Evolutionary conservation across 2,329 filamentous ascomycete species (phyloP), one percentile per base, ranked within the genome.

Genomic region (Colletotrichum viniferum): DNA sequence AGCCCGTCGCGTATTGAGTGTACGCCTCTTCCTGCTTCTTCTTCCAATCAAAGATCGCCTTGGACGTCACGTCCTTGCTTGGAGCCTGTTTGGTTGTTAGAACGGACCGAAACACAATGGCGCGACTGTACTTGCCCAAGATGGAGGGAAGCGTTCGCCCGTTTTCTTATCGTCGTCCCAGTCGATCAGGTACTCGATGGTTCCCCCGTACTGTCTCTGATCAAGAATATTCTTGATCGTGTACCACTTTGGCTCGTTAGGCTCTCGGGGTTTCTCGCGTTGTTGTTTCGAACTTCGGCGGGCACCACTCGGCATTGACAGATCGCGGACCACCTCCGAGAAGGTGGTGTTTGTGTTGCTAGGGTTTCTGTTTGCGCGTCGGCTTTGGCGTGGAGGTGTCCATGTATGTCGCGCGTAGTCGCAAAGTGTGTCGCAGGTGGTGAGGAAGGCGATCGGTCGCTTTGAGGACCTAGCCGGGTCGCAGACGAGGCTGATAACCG

Each of bases 111-210:
- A 26, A 24, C 28, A 38, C 60, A 60, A 62, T 72, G 28, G 21
- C 63, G 67, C 68, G 64, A 72, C 62, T 52, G 78, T 78, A 74
- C 78, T 38, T 75, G 83, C 82, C 84, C 85, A 87, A 66, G 81
- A 81, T 30, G 83, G 81, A 32, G 74, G 32, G 73, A 83, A 85
- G 16, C 70, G 30, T 71, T 85, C 76, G 36, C 84, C 83, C 4
- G 83, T 84, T 5, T 73, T 68, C 26, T 66, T 28, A 68, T 84
- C 78, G 74, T 82, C 80, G 68, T 83, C 83, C 85, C 85, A 87
- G 71, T 85, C 82, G 16, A 87, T 82, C 21, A 85, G 76, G 60
- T 85, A 87, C 71, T 84, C 78, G 16, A 80, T 76, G 43, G 74
- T 74, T 32, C 79, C 80, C 7, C 78, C 78, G 48, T 77, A 66